phyloP scores from a whole-genome alignment of 257 asterid species.

The Solanum paucissectum region DNA sequence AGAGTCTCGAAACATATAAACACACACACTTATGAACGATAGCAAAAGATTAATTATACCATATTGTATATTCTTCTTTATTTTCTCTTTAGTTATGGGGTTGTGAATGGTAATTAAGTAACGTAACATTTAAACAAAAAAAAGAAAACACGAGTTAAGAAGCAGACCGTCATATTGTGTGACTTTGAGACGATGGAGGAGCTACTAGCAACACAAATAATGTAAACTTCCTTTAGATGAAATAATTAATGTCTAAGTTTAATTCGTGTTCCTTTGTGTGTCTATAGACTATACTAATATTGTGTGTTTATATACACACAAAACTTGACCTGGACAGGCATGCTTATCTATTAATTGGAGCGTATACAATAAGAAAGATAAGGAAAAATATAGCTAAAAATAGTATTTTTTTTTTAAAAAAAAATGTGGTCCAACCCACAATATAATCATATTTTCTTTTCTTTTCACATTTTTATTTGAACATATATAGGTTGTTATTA shows the following conservation, averaged over 20 bases:
- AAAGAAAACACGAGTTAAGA: background rate
- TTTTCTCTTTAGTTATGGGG: background rate
- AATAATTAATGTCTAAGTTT: background rate
- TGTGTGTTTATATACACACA: background rate
- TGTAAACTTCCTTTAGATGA: background rate
- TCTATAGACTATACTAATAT: background rate
- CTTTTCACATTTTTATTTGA: background rate
- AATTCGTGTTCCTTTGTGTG: background rate
- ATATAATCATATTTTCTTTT: background rate
- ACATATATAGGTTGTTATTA: background rate
- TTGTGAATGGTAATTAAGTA: background rate
- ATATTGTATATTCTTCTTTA: background rate
- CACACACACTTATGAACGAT: background rate
- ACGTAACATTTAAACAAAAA: background rate
- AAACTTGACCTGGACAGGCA: background rate
- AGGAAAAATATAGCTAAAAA: conserved; percentile 5
- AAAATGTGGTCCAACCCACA: background rate
- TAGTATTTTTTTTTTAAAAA: background rate
- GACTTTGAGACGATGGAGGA: background rate
- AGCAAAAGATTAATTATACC: background rate
- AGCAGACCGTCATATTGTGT: conserved; percentile 32
- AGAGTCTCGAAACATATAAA: background rate
- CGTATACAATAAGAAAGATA: conserved; percentile 2
- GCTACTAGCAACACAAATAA: background rate
- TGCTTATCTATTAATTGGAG: background rate